Evolutionary conservation across 768 basidiomycete species (phyloP).

Genomic region (Boletales sp.): DNA sequence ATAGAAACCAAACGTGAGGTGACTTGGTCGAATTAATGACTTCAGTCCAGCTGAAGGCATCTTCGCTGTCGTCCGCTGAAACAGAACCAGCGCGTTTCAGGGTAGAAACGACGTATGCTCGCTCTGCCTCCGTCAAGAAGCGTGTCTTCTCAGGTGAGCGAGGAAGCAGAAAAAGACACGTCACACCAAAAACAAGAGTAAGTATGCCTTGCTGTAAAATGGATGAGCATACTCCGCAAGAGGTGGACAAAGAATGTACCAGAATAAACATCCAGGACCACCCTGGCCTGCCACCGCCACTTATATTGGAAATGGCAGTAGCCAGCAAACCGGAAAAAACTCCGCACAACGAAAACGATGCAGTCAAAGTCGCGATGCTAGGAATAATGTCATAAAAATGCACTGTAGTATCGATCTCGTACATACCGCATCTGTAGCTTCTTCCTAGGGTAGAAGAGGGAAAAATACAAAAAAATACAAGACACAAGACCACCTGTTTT

Average conservation of each 20-base stretch:
- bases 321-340: conserved; percentile 66
- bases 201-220: conserved; percentile 51
- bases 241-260: no score
- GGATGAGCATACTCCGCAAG: no score
- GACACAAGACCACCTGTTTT: conserved; percentile 47
- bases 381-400: background rate
- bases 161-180: conserved; percentile 48
- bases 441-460: conserved; percentile 41
- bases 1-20: conserved; percentile 54
- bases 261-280: conserved; percentile 64
- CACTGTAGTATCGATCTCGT: background rate
- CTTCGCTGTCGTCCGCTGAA: conserved; percentile 39
- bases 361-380: conserved; percentile 38
- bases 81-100: conserved; percentile 27
- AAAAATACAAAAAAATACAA: conserved; percentile 56
- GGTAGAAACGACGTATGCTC: conserved; percentile 36
- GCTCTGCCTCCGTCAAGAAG: conserved; percentile 53
- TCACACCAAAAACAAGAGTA: conserved; percentile 54
- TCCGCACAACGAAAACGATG: conserved; percentile 49
- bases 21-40: conserved; percentile 47
- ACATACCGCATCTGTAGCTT: conserved; percentile 22
- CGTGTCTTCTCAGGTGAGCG: conserved; percentile 39
- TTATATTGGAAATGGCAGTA: conserved; percentile 53
- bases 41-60: conserved; percentile 57
- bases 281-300: conserved; percentile 45